Evolutionary conservation across 352 stramenopile species (phyloP), one percentile per base, ranked within the genome.

Genomic region (Phytophthora meadii): DNA sequence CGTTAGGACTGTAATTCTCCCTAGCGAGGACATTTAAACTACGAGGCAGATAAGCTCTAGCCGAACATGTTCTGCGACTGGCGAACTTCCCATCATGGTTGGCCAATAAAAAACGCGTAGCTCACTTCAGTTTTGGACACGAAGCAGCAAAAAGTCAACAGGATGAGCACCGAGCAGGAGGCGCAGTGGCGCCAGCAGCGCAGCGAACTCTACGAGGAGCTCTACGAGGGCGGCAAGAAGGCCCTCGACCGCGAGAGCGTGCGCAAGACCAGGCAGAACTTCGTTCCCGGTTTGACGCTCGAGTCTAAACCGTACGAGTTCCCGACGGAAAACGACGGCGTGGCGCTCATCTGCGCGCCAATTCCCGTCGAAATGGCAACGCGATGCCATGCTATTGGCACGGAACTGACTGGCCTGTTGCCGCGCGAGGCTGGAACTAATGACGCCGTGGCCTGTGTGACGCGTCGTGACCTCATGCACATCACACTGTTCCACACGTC

Each of bases 401-500:
- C 72, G 17, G 66, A 87, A 37, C 55, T 91, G 25, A 74, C 82
- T 9, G 65, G 66, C 15, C 42, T 88, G 53, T 46, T 91, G 11
- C 77, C 76, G 30, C 70, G 77, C 2, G 57, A 74, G 19, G n/a
- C 50, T 0, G 63, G 56, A 27, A 79, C 69, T 2, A 50, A 61
- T 19, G 61, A 84, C 48, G 66, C 76, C 15, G 72, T 75, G 19
- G 70, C 61, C n/a, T 90, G 86, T 58, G 77, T 91, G 34, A 92
- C 88, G 55, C 77, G 74, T 9, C 68, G 74, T 12, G 80, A 87
- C 4, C 76, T 87, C 28, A 91, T 93, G 84, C 84, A 93, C 67
- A 65, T 93, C 61, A 93, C 84, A 54, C 65, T 93, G 8, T 92
- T 90, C 62, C 84, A 93, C 70, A 91, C 84, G 45, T 93, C 84